phyloP scores from a whole-genome alignment of 2,329 filamentous ascomycete species.

The Tolypocladium ophioglossoides region DNA sequence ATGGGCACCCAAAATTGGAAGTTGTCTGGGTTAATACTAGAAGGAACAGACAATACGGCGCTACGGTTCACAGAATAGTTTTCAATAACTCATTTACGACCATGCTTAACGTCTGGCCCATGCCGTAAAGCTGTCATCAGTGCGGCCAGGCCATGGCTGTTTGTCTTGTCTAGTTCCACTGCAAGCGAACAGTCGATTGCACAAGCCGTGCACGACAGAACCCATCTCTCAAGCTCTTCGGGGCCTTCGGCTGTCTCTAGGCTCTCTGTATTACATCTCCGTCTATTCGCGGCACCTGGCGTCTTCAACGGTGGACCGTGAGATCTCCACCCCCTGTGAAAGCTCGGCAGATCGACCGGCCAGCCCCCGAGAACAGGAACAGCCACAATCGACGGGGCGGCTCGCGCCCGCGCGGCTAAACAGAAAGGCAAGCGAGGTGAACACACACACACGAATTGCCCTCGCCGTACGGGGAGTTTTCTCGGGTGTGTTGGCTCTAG shows the following conservation, averaged over 20 bases:
- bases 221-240: neutral
- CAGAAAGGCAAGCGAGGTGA: neutral
- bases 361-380: neutral
- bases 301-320: neutral
- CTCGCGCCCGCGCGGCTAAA: neutral
- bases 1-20: neutral
- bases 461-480: neutral
- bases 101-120: no score
- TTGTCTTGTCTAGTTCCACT: neutral
- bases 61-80: neutral
- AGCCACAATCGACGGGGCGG: neutral
- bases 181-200: neutral
- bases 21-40: neutral
- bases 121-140: neutral
- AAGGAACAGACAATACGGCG: neutral
- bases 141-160: neutral
- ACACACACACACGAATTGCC: neutral
- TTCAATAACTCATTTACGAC: neutral
- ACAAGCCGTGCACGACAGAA: neutral
- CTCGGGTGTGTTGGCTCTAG: neutral
- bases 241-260: neutral
- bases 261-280: neutral
- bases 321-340: neutral
- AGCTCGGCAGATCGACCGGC: neutral
- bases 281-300: neutral